These are phyloP conservation scores for Exophiala dermatitidis DNA, from an alignment of 2,329 filamentous ascomycete genomes.

Conservation along the genomic window DNA sequence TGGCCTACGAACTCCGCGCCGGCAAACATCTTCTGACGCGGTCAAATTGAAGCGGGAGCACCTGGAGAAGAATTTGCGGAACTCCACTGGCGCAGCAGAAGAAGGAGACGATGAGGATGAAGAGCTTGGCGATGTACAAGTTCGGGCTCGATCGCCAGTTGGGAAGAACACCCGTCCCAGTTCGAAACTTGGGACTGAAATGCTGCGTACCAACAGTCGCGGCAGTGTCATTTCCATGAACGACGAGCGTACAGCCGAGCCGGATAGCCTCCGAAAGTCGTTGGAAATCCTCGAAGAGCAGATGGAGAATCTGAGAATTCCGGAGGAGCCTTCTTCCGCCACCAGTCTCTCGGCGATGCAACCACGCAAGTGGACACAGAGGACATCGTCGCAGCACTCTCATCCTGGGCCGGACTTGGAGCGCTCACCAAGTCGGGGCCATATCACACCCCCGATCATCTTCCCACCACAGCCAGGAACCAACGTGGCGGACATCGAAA, in stretches of 20 bases:
- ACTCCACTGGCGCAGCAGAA: constrained; percentile 61
- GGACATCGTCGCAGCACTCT: constrained; percentile 28
- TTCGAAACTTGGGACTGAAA: constrained; percentile 89
- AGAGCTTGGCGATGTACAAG: constrained; percentile 60
- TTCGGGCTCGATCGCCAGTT: constrained; percentile 46
- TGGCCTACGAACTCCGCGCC: constrained; percentile 46
- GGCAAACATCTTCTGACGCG: constrained; percentile 64
- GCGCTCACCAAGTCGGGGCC: constrained; percentile 23
- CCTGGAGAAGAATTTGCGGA: constrained; percentile 58
- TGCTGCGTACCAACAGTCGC: constrained; percentile 95
- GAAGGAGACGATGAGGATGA: constrained; percentile 95
- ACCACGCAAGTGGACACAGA: constrained; percentile 22
- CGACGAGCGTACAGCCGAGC: constrained; percentile 36
- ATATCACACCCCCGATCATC: constrained; percentile 46
- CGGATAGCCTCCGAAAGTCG: constrained; percentile 23
- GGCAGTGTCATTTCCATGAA: constrained; percentile 60
- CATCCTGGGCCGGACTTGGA: constrained; percentile 27
- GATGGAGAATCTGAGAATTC: constrained; percentile 28
- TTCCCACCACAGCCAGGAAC: constrained; percentile 42
- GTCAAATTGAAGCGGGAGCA: constrained; percentile 67
- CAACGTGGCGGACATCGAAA: constrained; percentile 35
- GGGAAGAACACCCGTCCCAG: constrained; percentile 56
- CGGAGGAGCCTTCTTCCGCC: constrained; percentile 22
- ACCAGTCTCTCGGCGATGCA: constrained; percentile 20
- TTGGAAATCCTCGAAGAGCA: constrained; percentile 31